Base-by-base conservation (phyloP, 2,329 filamentous ascomycete species). In the Monosporascus sp. region DNA sequence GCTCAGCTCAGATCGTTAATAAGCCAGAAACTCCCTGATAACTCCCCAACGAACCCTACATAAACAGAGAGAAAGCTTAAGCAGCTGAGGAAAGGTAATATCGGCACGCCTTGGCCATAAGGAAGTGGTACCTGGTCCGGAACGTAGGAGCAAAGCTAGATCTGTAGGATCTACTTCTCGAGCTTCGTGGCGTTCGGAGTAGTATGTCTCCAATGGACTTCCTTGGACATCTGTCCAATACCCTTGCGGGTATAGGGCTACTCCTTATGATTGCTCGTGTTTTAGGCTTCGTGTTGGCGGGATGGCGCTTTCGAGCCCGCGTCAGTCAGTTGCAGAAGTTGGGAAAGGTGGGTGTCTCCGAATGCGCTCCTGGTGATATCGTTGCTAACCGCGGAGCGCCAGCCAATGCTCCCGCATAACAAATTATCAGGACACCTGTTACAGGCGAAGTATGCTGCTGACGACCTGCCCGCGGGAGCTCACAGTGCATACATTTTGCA, bases 331-430 rank as follows among this genome's bases (percentile, higher is more conserved):
- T 66, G 27, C 38, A 54, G 35, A 62, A 57, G 45, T 54, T 57
- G 46, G 65, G 63, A 37, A 65, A 62, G 57, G 65, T 65, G 36
- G 52, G 59, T 49, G 44, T 5, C 9, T 35, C 31, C 31, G 31
- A 35, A 35, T 35, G 31, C 31, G 31, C 11, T 35, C 31, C 11
- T 14, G 4, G 31, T 35, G 31, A 35, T 14, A 20, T 50, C 27
- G 22, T n/a, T 36, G 6, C 25, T 45, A 43, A 43, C 39, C 11
- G 39, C 39, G 39, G 22, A 14, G 39, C 14, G 14, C 14, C 46
- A 69, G 67, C 66, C 66, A 11, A 61, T 67, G 56, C 61, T 60
- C 8, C 55, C 57, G n/a, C 65, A 68, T 47, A 65, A 52, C 47
- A 54, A 57, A 38, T 14, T 68, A 22, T 57, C 68, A 14, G 66